Conservation (phyloP, 352 stramenopile genomes). For the Phytophthora europaea region DNA sequence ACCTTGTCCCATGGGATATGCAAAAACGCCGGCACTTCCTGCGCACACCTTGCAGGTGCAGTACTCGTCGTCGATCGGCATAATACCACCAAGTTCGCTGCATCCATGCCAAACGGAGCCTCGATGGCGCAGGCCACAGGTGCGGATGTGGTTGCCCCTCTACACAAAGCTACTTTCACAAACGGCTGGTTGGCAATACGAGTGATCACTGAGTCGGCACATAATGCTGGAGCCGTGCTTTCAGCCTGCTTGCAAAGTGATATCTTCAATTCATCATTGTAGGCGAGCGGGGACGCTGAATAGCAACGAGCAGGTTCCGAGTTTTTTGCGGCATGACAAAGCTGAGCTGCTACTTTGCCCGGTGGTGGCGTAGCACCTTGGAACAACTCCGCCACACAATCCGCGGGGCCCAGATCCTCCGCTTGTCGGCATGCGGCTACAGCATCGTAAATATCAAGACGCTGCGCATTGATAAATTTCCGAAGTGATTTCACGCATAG, state of each 20-base stretch:
- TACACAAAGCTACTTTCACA: slow-evolving; percentile 44
- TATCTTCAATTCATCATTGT: slow-evolving; percentile 47
- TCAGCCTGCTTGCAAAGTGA: slow-evolving; percentile 50
- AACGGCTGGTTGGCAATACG: slow-evolving; percentile 23
- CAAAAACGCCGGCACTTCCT: slow-evolving; percentile 33
- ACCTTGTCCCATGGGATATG: slow-evolving; percentile 41
- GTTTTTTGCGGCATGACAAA: slow-evolving; percentile 43
- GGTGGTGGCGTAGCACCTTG: background rate
- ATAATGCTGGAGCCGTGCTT: slow-evolving; percentile 47
- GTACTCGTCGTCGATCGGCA: slow-evolving; percentile 45
- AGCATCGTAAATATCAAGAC: slow-evolving; percentile 30
- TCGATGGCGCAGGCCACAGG: slow-evolving; percentile 46
- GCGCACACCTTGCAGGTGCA: slow-evolving; percentile 52
- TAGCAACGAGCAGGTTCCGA: slow-evolving; percentile 52
- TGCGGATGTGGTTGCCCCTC: slow-evolving; percentile 33
- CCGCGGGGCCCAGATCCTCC: slow-evolving; percentile 24
- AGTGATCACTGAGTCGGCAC: slow-evolving; percentile 34
- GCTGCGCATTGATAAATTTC: slow-evolving; percentile 39
- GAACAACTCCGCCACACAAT: slow-evolving; percentile 40
- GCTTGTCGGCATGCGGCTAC: slow-evolving; percentile 38
- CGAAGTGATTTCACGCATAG: slow-evolving; percentile 39
- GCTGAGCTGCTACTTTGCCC: slow-evolving; percentile 13
- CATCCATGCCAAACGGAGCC: slow-evolving; percentile 58
- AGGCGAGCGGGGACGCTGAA: slow-evolving; percentile 38
- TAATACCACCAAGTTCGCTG: slow-evolving; percentile 42